Base-by-base conservation (phyloP, 1,284 basidiomycete species). In the Malassezia psittaci region DNA sequence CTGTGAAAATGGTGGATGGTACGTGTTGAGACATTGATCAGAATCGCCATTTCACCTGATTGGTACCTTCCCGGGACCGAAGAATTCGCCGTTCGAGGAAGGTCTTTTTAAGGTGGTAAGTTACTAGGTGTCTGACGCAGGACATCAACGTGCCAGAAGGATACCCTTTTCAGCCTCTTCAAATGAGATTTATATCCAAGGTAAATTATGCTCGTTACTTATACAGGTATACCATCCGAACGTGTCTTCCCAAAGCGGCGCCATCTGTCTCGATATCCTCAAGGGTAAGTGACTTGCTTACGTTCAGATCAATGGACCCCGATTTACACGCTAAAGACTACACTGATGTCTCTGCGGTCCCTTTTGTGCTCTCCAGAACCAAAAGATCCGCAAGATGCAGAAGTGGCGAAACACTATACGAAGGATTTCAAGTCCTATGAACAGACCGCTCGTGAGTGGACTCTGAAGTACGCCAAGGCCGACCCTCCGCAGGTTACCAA, bases 321-420 rank as follows among this genome's bases (percentile, higher is more conserved):
- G 5, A 57, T 94, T 11, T 70, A 74, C 61, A 98, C 94, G 1
- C 84, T 98, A 73, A 96, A 96, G 75, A 91, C 90, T 29, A 96
- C 91, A 0, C 80, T 98, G 68, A 91, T 98, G 75, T 94, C 90
- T 0, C 81, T 98, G 15, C 94, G 96, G 75, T 89, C 87, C 29
- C 80, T 98, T 11, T 80, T 98, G n/a, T 96, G 90, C 77, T 88
- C 86, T 3, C 94, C 93, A 0, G 90, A 96, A 75, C 94, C 93
- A 12, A 87, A 86, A 65, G 94, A 98, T 74, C 94, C 93, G 0
- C 93, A 96, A 78, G 94, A 96, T 72, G 93, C 94, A 0, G 90
- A 96, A 77, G 59, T 62, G 18, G 94, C 93, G 13, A 96, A 94
- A 72, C 91, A 96, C 76, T 98, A 89, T 73, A 84, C 88, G 67